A percentile compares a stretch with the other conserved stretches of the same genome.
phyloP scores from a whole-genome alignment of 2,329 filamentous ascomycete species.

The Scedosporium dehoogii region DNA sequence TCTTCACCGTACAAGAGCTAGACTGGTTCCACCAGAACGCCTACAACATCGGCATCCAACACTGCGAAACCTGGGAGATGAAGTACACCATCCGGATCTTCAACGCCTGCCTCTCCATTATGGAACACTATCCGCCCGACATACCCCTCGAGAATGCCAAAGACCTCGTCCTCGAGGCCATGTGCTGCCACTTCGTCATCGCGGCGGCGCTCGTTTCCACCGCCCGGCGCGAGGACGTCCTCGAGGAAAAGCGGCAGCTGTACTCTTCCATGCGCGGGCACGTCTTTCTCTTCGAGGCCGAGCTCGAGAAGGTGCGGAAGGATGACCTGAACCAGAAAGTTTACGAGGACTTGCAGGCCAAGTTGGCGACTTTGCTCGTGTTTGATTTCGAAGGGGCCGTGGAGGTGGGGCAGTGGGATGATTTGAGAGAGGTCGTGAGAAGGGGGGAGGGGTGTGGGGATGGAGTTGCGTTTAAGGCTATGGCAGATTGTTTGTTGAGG shows the following conservation, averaged over 20 bases:
- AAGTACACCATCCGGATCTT: slow-evolving; percentile 46
- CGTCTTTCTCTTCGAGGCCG: slow-evolving; percentile 45
- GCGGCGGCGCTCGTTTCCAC: slow-evolving; percentile 40
- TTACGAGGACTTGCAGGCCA: slow-evolving; percentile 42
- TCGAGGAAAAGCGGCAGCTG: slow-evolving; percentile 42
- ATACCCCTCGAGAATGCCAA: slow-evolving; percentile 26
- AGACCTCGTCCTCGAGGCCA: slow-evolving; percentile 46
- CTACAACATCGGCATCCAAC: slow-evolving; percentile 65
- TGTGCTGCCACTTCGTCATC: slow-evolving; percentile 64
- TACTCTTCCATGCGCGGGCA: slow-evolving; percentile 55
- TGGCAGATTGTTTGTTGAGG: slow-evolving; percentile 56
- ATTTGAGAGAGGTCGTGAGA: slow-evolving; percentile 50
- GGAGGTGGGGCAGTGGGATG: slow-evolving; percentile 56
- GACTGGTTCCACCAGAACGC: slow-evolving; percentile 78
- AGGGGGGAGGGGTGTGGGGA: slow-evolving; percentile 34
- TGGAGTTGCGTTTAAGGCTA: slow-evolving; percentile 43
- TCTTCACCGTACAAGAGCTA: slow-evolving; percentile 56
- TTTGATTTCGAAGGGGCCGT: slow-evolving; percentile 74
- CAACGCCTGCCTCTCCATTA: slow-evolving; percentile 39
- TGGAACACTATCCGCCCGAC: slow-evolving; percentile 39
- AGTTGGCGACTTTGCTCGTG: slow-evolving; percentile 57
- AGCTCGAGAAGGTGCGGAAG: slow-evolving; percentile 3
- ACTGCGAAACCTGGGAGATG: slow-evolving; percentile 44
- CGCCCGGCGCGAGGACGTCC: slow-evolving; percentile 39
- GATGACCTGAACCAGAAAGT: background rate